phyloP scores from a whole-genome alignment of 2,329 filamentous ascomycete species.

The Sclerotinia nivalis region DNA sequence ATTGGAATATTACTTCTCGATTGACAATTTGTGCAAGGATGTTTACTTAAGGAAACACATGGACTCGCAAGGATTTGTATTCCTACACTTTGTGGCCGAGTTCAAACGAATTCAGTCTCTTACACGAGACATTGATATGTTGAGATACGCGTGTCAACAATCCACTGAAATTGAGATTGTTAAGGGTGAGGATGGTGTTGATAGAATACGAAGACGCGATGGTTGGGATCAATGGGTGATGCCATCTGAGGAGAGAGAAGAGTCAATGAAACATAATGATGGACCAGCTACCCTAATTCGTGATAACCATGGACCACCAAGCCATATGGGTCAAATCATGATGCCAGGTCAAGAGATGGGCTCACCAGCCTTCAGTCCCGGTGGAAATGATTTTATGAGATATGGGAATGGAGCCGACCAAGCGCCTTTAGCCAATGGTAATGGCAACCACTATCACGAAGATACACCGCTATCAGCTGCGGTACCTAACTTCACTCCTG shows the following conservation, averaged over 20 bases:
- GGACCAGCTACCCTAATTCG: constrained; percentile 54
- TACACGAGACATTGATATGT: constrained; percentile 68
- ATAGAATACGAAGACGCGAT: constrained; percentile 73
- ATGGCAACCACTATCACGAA: constrained; percentile 45
- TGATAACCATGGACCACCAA: constrained; percentile 32
- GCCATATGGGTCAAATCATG: constrained; percentile 34
- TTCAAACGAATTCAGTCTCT: constrained; percentile 83
- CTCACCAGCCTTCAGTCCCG: constrained; percentile 39
- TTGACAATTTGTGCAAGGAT: constrained; percentile 94
- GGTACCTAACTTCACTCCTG: constrained; percentile 58
- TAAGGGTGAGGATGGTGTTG: constrained; percentile 71
- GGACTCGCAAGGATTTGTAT: constrained; percentile 93
- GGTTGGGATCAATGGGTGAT: constrained; percentile 82
- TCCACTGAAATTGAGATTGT: constrained; percentile 74
- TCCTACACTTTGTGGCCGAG: constrained; percentile 72
- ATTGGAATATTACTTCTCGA: constrained; percentile 94
- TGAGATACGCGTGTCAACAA: constrained; percentile 73
- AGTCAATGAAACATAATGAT: constrained; percentile 71
- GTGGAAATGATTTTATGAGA: constrained; percentile 37
- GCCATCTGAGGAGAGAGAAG: constrained; percentile 68
- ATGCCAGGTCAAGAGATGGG: constrained; percentile 36
- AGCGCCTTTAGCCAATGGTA: constrained; percentile 39
- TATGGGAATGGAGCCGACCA: constrained; percentile 32
- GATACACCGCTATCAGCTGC: constrained; percentile 61
- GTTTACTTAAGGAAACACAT: constrained; percentile 84